Evolutionary conservation across 495 filamentous ascomycete genomes (phyloP).

Genomic region (Neurospora hispaniola): DNA sequence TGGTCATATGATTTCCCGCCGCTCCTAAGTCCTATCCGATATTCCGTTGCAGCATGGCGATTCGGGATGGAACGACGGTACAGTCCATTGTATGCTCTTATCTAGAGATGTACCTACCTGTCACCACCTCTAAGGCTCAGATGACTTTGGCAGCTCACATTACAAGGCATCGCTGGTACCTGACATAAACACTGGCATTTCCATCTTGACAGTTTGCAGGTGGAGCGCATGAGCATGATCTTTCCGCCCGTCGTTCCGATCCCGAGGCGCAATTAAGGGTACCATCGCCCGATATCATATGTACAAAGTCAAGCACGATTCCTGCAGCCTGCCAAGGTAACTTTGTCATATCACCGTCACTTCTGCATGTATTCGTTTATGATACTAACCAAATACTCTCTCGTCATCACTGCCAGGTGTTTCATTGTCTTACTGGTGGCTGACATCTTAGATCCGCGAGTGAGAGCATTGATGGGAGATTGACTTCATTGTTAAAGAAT

Average conservation of each 20-base stretch:
- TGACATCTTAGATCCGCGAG: background rate
- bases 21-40: background rate
- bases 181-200: background rate
- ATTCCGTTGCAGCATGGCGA: background rate
- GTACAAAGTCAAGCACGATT: background rate
- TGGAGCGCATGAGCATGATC: background rate
- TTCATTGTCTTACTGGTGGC: background rate
- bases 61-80: background rate
- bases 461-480: background rate
- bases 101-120: background rate
- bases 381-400: background rate
- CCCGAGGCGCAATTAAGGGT: background rate
- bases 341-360: background rate
- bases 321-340: background rate
- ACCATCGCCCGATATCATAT: background rate
- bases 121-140: background rate
- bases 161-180: background rate
- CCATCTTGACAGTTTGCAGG: background rate
- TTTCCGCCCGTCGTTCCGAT: background rate
- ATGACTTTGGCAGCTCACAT: background rate
- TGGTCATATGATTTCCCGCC: background rate
- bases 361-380: background rate
- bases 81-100: background rate
- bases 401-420: background rate
- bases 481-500: background rate